Conservation (phyloP, 768 basidiomycete species). For the Suillus paluster region DNA sequence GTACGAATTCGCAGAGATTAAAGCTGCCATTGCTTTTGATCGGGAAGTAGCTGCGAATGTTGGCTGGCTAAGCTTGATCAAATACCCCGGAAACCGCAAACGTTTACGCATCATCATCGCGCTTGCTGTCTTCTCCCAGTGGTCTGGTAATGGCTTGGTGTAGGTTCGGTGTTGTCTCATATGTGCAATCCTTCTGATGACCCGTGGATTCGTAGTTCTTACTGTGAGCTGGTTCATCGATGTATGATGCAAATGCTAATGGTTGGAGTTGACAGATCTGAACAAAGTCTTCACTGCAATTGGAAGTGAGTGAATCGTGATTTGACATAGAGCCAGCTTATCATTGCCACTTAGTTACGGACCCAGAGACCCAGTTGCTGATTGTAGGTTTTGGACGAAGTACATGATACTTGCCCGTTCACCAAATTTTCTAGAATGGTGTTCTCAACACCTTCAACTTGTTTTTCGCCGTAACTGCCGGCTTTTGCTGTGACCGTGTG, state of each 20-base stretch:
- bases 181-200: neutral
- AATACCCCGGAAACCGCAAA: conserved; percentile 54
- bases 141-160: conserved; percentile 60
- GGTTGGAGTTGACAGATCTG: conserved; percentile 37
- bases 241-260: neutral
- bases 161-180: conserved; percentile 13
- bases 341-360: conserved; percentile 37
- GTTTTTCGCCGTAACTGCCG: conserved; percentile 53
- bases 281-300: conserved; percentile 58
- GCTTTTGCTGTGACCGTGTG: conserved; percentile 52
- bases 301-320: conserved; percentile 39
- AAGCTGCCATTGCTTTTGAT: conserved; percentile 54
- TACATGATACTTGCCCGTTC: neutral
- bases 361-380: conserved; percentile 47
- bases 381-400: conserved; percentile 34
- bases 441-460: conserved; percentile 61
- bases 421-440: conserved; percentile 47
- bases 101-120: conserved; percentile 62
- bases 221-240: conserved; percentile 26
- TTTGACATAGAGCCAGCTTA: neutral
- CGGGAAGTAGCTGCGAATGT: conserved; percentile 43
- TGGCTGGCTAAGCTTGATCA: conserved; percentile 51
- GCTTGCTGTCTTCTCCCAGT: conserved; percentile 64
- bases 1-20: conserved; percentile 70
- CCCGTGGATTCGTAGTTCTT: conserved; percentile 17